Percentiles rank a stretch among this genome's conserved stretches.
phyloP scores from a whole-genome alignment of 306 rosid species.

The Gastrolobium bilobum region DNA sequence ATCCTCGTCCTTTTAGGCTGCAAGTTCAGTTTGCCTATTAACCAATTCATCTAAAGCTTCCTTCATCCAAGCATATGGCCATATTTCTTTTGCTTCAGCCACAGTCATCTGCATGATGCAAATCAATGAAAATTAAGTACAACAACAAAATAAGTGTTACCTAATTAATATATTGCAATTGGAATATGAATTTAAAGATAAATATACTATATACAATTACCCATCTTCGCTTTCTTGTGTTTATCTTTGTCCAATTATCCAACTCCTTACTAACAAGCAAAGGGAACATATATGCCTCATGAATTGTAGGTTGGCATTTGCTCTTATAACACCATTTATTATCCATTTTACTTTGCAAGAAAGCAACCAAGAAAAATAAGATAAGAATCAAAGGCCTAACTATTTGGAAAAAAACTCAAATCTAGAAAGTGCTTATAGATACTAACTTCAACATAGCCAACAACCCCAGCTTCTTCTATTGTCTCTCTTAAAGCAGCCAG shows the following conservation, averaged over 20 bases:
- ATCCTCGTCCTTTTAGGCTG: constrained; percentile 5
- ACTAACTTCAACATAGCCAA: constrained; percentile 68
- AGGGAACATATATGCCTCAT: constrained; percentile 73
- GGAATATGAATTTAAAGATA: not conserved
- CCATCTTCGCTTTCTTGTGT: constrained; percentile 66
- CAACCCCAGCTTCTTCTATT: constrained; percentile 78
- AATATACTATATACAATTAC: constrained; percentile 48
- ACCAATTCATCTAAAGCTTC: constrained; percentile 68
- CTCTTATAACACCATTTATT: constrained; percentile 71
- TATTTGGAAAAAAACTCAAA: not conserved
- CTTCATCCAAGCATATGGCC: constrained; percentile 75
- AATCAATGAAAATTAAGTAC: constrained; percentile 43
- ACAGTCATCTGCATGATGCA: constrained; percentile 63
- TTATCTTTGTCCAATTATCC: constrained; percentile 73
- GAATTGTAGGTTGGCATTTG: constrained; percentile 62
- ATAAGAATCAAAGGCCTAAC: constrained; percentile 16
- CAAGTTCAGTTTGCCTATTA: constrained; percentile 41
- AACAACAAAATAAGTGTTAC: not conserved
- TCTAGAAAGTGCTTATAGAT: constrained; percentile 19
- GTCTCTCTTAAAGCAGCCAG: constrained; percentile 80
- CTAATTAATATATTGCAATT: not conserved
- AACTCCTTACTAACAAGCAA: constrained; percentile 61
- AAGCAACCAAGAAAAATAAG: not conserved
- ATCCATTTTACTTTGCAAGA: constrained; percentile 62
- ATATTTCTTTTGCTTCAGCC: constrained; percentile 69